phyloP scores from a whole-genome alignment of 768 basidiomycete genomes.

The Amylocystis lapponica region DNA sequence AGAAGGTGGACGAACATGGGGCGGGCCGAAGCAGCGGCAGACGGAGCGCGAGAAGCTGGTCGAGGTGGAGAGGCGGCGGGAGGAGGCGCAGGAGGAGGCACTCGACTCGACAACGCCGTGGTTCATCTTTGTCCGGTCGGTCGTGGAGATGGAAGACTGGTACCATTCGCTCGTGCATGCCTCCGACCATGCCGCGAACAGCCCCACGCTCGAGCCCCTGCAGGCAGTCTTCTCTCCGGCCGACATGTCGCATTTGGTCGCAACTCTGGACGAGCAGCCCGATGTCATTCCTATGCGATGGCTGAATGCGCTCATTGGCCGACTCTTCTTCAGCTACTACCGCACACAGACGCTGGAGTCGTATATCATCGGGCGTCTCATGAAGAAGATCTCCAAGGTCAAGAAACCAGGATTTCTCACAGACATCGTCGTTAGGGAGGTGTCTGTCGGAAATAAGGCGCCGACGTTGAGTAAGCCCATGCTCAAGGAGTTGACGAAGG shows the following conservation, averaged over 20 bases:
- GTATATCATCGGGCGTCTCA: slow-evolving; percentile 80
- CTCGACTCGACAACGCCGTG: slow-evolving; percentile 60
- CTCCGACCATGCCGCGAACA: slow-evolving; percentile 55
- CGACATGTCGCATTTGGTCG: slow-evolving; percentile 81
- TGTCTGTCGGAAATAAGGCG: slow-evolving; percentile 77
- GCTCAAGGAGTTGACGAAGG: slow-evolving; percentile 94
- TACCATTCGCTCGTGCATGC: slow-evolving; percentile 78
- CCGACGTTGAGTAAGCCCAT: slow-evolving; percentile 94
- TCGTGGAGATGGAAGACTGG: slow-evolving; percentile 97
- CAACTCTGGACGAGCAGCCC: slow-evolving; percentile 85
- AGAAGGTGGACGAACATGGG: slow-evolving; percentile 36
- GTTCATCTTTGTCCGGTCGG: slow-evolving; percentile 90
- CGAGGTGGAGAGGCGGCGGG: slow-evolving; percentile 25
- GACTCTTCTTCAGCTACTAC: slow-evolving; percentile 90
- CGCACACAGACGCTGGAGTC: slow-evolving; percentile 76
- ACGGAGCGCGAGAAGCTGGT: slow-evolving; percentile 31
- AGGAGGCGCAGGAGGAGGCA: slow-evolving; percentile 44
- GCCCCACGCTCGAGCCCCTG: slow-evolving; percentile 55
- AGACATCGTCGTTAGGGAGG: slow-evolving; percentile 82
- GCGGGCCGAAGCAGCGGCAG: slow-evolving; percentile 38
- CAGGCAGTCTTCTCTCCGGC: slow-evolving; percentile 59
- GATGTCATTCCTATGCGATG: slow-evolving; percentile 97
- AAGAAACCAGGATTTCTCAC: slow-evolving; percentile 84
- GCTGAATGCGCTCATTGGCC: slow-evolving; percentile 91
- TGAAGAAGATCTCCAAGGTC: slow-evolving; percentile 91